Evolutionary conservation across 2,329 filamentous ascomycete species (phyloP).

Genomic region (Teratosphaeria pseudoeucalypti): DNA sequence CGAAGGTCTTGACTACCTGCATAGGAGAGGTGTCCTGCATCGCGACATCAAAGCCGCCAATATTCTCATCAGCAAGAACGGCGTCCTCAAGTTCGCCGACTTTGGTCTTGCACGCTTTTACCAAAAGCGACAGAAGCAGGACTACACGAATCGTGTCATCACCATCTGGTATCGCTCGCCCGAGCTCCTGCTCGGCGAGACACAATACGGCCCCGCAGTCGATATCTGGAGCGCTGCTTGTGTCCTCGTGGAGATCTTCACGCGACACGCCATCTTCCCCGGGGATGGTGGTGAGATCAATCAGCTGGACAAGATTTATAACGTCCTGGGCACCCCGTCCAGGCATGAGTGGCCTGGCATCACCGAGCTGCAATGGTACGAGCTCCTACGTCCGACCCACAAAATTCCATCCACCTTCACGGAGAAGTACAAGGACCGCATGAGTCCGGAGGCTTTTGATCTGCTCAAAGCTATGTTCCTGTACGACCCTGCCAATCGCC

Average conservation of each 20-base stretch:
- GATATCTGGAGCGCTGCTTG: conserved; percentile 97
- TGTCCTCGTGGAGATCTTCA: conserved; percentile 94
- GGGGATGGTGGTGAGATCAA: conserved; percentile 93
- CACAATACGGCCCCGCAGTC: conserved; percentile 77
- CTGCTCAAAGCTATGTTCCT: conserved; percentile 75
- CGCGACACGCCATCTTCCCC: conserved; percentile 83
- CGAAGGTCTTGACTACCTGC: conserved; percentile 85
- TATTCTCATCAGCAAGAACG: conserved; percentile 83
- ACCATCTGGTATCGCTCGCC: conserved; percentile 97
- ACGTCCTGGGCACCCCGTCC: conserved; percentile 78
- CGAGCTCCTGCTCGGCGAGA: conserved; percentile 82
- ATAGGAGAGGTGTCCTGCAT: conserved; percentile 85
- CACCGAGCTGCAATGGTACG: conserved; percentile 94
- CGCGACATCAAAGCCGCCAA: conserved; percentile 98
- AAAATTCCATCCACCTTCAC: conserved; percentile 66
- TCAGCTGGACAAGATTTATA: conserved; percentile 95
- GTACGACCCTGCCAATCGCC: conserved; percentile 77
- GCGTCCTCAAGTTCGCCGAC: conserved; percentile 84
- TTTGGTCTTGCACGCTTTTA: conserved; percentile 96
- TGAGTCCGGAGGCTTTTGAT: conserved; percentile 74
- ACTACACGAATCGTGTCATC: conserved; percentile 97
- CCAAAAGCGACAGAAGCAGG: conserved; percentile 77
- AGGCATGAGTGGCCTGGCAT: conserved; percentile 77
- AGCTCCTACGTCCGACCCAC: conserved; percentile 70
- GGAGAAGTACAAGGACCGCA: conserved; percentile 66